phyloP scores from a whole-genome alignment of 2,329 filamentous ascomycete species.

The Colletotrichum orchidophilum region DNA sequence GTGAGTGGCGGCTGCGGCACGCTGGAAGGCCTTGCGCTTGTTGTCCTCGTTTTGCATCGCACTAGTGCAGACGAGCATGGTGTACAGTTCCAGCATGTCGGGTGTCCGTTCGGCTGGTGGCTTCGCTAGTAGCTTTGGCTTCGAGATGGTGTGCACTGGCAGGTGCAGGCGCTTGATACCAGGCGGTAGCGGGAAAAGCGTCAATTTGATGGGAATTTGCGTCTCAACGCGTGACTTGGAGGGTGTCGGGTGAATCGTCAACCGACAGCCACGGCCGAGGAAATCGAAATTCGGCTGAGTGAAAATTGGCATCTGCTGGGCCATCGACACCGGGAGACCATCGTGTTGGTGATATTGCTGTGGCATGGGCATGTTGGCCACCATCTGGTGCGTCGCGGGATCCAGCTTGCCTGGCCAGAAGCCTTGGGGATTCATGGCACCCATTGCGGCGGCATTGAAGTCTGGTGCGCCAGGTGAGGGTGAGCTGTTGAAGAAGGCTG shows the following conservation, averaged over 20 bases:
- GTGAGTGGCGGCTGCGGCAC: constrained; percentile 57
- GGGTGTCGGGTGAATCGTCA: constrained; percentile 74
- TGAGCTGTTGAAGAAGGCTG: constrained; percentile 55
- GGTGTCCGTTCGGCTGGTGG: constrained; percentile 70
- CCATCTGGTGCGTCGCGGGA: constrained; percentile 37
- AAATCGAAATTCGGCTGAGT: constrained; percentile 41
- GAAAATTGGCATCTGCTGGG: constrained; percentile 42
- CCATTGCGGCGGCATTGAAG: constrained; percentile 38
- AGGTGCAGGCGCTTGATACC: constrained; percentile 85
- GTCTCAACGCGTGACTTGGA: constrained; percentile 94
- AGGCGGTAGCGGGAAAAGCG: constrained; percentile 77
- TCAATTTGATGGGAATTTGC: constrained; percentile 89
- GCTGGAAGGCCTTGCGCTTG: constrained; percentile 72
- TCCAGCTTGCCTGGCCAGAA: constrained; percentile 49
- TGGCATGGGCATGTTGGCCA: constrained; percentile 21
- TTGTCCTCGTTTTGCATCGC: constrained; percentile 81
- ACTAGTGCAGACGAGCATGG: constrained; percentile 89
- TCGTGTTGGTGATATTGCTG: constrained; percentile 38
- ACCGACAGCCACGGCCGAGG: constrained; percentile 47
- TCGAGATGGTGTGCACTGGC: constrained; percentile 90
- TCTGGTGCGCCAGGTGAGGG: constrained; percentile 56
- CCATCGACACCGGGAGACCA: constrained; percentile 39
- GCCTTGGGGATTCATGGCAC: constrained; percentile 40
- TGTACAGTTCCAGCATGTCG: constrained; percentile 82
- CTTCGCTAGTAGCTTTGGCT: constrained; percentile 88